A percentile compares a stretch with the other conserved stretches of the same genome.
Conservation (phyloP, 202 grass and related monocot species). For the Schoenoplectus tabernaemontani region DNA sequence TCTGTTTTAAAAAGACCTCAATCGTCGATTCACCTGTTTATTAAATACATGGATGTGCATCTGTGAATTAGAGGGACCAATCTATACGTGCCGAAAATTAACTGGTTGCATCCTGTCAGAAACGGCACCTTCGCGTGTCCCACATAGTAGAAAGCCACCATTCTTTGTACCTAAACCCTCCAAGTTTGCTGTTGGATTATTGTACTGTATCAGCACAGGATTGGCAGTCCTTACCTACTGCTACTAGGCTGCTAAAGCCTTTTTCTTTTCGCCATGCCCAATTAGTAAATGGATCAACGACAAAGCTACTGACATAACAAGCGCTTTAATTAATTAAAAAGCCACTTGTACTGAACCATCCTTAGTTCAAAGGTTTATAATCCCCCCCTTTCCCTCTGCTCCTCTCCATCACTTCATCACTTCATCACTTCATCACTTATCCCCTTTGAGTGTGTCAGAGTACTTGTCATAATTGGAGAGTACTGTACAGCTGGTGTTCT, state of each 20-base stretch:
- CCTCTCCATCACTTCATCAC: background rate
- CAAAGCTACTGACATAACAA: background rate
- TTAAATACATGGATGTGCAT: background rate
- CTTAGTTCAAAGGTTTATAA: constrained; percentile 23
- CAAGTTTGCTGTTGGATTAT: background rate
- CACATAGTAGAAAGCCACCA: background rate
- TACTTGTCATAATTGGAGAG: background rate
- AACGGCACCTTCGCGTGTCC: background rate
- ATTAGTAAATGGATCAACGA: too few relatives aligned
- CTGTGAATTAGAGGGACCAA: background rate
- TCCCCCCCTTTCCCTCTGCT: background rate
- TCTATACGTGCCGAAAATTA: background rate
- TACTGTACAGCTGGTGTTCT: background rate
- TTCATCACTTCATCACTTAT: too few relatives aligned
- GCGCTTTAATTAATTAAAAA: background rate
- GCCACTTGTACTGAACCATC: background rate
- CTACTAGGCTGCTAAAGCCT: background rate
- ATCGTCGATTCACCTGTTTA: background rate
- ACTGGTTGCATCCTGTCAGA: background rate
- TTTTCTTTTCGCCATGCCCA: background rate
- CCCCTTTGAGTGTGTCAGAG: background rate
- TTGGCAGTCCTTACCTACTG: background rate
- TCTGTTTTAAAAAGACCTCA: background rate
- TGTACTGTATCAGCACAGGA: background rate
- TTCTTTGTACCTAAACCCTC: too few relatives aligned